These are phyloP conservation scores for Schizothecium vesticola DNA, from an alignment of 495 filamentous ascomycete species.

Conservation along the genomic window DNA sequence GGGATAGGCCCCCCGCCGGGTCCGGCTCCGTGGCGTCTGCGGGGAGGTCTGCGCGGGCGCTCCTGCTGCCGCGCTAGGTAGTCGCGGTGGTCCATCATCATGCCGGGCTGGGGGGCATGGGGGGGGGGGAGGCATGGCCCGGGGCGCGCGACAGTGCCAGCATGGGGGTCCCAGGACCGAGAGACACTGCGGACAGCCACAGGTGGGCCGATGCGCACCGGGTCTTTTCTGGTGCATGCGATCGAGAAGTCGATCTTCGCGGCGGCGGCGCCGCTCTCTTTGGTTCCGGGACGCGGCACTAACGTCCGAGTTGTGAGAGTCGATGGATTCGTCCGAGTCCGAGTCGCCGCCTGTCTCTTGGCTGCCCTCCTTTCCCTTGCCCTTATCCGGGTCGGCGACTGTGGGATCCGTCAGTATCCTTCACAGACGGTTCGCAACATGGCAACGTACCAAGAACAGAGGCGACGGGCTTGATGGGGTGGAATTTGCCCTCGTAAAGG, in stretches of 20 bases:
- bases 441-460: constrained; percentile 31
- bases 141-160: constrained; percentile 42
- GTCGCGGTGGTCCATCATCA: constrained; percentile 15
- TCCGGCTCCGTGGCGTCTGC: constrained; percentile 9
- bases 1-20: constrained; percentile 11
- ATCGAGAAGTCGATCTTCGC: constrained; percentile 35
- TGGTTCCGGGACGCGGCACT: constrained; percentile 33
- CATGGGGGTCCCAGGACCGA: constrained; percentile 33
- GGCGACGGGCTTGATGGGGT: constrained; percentile 37
- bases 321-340: constrained; percentile 30
- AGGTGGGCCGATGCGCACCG: constrained; percentile 38
- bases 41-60: constrained; percentile 7
- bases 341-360: constrained; percentile 24
- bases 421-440: background rate
- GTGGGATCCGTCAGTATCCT: background rate
- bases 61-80: background rate
- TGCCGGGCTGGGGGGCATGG: constrained; percentile 16
- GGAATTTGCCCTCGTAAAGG: constrained; percentile 44
- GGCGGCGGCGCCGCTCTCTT: constrained; percentile 30
- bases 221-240: constrained; percentile 36
- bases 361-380: constrained; percentile 25
- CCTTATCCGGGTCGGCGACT: constrained; percentile 37
- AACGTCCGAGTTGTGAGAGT: constrained; percentile 29
- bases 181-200: constrained; percentile 37
- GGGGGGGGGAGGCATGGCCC: constrained; percentile 29